These are phyloP conservation scores for Trichothecium roseum DNA, from an alignment of 2,329 filamentous ascomycete genomes.

Conservation along the genomic window DNA sequence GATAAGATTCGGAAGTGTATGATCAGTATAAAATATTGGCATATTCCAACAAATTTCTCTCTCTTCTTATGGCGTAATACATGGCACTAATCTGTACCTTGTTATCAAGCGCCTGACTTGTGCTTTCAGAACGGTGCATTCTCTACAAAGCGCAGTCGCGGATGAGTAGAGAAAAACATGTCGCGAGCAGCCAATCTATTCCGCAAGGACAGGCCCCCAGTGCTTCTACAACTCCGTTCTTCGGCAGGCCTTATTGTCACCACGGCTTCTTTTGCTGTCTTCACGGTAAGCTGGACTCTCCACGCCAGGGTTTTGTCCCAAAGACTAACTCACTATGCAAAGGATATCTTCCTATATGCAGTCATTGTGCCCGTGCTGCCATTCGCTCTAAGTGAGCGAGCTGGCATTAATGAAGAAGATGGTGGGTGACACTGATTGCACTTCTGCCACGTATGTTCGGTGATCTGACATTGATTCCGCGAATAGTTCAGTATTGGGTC, in stretches of 20 bases:
- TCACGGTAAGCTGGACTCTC: constrained; percentile 15
- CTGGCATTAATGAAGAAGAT: constrained; percentile 12
- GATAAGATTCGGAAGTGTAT: too few species aligned
- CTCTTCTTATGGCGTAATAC: too few species aligned
- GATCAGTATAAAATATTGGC: too few species aligned
- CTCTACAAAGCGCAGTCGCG: neutral
- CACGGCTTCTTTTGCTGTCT: constrained; percentile 21
- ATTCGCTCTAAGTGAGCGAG: constrained; percentile 16
- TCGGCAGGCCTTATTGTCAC: constrained; percentile 20
- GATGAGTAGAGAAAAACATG: constrained; percentile 4
- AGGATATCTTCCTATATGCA: constrained; percentile 24
- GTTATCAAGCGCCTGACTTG: too few species aligned
- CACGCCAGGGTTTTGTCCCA: too few species aligned
- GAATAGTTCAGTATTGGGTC: constrained; percentile 21
- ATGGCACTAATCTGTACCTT: too few species aligned
- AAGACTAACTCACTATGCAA: constrained; percentile 3
- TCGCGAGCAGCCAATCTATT: too few species aligned
- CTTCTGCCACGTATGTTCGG: too few species aligned
- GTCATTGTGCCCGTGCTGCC: constrained; percentile 23
- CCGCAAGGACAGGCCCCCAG: constrained; percentile 13
- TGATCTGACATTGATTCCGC: neutral
- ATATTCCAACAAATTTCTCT: too few species aligned
- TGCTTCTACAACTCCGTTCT: constrained; percentile 18
- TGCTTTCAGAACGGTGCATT: too few species aligned
- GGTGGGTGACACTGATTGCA: constrained; percentile 5